Percentiles rank a stretch among this genome's conserved stretches.
These are phyloP conservation scores for Gnomoniopsis sp. DNA, from an alignment of 2,329 filamentous ascomycete genomes.

Conservation along the genomic window DNA sequence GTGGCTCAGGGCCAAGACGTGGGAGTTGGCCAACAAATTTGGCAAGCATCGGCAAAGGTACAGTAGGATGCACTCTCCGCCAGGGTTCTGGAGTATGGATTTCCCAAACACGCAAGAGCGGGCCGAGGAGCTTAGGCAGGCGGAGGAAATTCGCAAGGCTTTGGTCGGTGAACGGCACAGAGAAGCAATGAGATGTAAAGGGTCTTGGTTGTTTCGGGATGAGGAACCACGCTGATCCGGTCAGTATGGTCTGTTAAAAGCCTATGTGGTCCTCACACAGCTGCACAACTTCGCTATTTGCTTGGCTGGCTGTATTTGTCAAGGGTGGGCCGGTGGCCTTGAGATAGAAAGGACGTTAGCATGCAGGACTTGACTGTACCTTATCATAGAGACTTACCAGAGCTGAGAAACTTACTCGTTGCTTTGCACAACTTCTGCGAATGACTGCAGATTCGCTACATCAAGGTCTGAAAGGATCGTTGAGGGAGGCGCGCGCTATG, in stretches of 20 bases:
- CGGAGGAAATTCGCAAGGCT: constrained; percentile 58
- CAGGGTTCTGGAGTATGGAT: constrained; percentile 86
- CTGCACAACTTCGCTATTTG: background rate
- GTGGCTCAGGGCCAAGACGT: constrained; percentile 72
- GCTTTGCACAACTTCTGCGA: too few relatives aligned
- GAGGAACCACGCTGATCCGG: constrained; percentile 46
- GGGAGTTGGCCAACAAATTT: constrained; percentile 68
- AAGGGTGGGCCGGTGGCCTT: background rate
- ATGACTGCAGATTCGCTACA: too few relatives aligned
- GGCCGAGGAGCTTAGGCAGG: constrained; percentile 61
- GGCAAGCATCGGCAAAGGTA: constrained; percentile 77
- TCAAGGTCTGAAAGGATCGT: too few relatives aligned
- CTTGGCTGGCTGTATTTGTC: background rate
- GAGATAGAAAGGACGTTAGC: too few relatives aligned
- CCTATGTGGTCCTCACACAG: too few relatives aligned
- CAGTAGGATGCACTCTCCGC: constrained; percentile 68
- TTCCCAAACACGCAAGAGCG: constrained; percentile 87
- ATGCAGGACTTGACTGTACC: too few relatives aligned
- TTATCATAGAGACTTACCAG: too few relatives aligned
- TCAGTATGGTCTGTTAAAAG: too few relatives aligned
- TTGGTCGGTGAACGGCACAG: constrained; percentile 70
- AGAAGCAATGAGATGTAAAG: constrained; percentile 75
- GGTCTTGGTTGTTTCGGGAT: constrained; percentile 78
- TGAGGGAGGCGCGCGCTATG: too few relatives aligned
- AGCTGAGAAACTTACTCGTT: too few relatives aligned